These are phyloP conservation scores for Macaranga tanarius DNA, from an alignment of 441 rosid species.

Conservation along the genomic window DNA sequence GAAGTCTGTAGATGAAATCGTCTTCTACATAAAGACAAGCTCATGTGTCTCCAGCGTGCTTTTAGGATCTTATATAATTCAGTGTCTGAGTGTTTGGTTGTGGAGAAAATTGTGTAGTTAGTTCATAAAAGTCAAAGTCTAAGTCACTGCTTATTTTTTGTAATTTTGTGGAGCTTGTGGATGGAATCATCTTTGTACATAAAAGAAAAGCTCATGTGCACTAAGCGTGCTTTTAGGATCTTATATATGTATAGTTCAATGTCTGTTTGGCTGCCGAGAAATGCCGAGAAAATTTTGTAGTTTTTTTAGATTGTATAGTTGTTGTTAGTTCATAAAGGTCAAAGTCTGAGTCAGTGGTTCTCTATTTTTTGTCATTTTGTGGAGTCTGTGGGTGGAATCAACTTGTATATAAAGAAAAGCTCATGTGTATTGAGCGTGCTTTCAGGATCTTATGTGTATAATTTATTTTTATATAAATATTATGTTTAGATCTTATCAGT, in stretches of 20 bases:
- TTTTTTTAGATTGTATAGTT: neutral
- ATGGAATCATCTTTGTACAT: too few relatives aligned
- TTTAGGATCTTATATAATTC: neutral
- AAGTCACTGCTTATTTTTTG: too few relatives aligned
- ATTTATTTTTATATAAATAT: constrained; percentile 5
- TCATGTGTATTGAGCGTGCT: constrained; percentile 59
- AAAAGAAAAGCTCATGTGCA: too few relatives aligned
- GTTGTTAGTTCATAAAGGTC: neutral
- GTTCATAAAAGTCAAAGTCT: too few relatives aligned
- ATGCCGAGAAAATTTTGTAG: constrained; percentile 23
- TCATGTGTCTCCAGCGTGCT: too few relatives aligned
- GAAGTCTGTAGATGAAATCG: too few relatives aligned
- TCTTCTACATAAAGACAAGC: too few relatives aligned
- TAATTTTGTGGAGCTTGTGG: too few relatives aligned
- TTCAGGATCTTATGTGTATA: constrained; percentile 48
- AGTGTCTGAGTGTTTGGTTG: constrained; percentile 32
- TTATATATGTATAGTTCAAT: neutral
- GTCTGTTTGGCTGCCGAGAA: constrained; percentile 26
- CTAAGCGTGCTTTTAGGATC: too few relatives aligned
- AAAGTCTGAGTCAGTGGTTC: neutral
- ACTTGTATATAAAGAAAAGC: constrained; percentile 19
- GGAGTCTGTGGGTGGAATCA: constrained; percentile 12
- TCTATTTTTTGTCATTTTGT: constrained; percentile 1
- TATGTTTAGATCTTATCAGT: constrained; percentile 31
- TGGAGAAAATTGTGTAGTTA: constrained; percentile 23